phyloP scores from a whole-genome alignment of 2,329 filamentous ascomycete species.

The Shiraia bambusicola region DNA sequence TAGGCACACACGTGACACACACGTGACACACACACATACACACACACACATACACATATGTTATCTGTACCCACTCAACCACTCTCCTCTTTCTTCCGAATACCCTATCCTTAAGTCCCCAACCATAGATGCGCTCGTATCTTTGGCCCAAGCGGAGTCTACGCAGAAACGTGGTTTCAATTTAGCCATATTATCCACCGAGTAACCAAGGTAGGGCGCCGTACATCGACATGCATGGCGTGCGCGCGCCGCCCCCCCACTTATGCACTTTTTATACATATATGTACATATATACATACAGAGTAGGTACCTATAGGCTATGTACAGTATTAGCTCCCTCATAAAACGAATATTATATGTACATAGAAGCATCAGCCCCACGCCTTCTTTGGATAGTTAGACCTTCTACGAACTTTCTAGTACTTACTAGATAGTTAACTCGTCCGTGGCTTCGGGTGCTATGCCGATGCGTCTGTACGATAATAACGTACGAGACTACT shows the following conservation, averaged over 20 bases:
- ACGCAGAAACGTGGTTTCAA: conserved; percentile 17
- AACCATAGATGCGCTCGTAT: conserved; percentile 7
- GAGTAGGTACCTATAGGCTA: no score
- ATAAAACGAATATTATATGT: neutral
- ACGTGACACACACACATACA: no score
- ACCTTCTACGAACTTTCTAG: conserved; percentile 24
- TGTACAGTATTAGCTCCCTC: no score
- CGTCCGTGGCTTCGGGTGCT: conserved; percentile 16
- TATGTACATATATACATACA: no score
- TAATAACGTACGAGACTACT: neutral
- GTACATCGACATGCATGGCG: conserved; percentile 1
- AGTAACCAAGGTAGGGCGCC: conserved; percentile 1
- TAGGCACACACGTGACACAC: no score
- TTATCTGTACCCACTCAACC: no score
- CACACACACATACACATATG: no score
- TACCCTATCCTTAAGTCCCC: neutral
- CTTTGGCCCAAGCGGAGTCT: neutral
- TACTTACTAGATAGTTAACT: no score
- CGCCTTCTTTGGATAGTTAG: conserved; percentile 14
- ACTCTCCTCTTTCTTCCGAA: no score
- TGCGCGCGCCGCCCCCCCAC: neutral
- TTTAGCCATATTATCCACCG: conserved; percentile 16
- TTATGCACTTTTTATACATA: no score
- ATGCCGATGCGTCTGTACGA: conserved; percentile 9
- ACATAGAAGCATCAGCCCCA: conserved; percentile 8